Conservation (phyloP, 108 stramenopile species). For the Pseudonitzschia multiseries region DNA sequence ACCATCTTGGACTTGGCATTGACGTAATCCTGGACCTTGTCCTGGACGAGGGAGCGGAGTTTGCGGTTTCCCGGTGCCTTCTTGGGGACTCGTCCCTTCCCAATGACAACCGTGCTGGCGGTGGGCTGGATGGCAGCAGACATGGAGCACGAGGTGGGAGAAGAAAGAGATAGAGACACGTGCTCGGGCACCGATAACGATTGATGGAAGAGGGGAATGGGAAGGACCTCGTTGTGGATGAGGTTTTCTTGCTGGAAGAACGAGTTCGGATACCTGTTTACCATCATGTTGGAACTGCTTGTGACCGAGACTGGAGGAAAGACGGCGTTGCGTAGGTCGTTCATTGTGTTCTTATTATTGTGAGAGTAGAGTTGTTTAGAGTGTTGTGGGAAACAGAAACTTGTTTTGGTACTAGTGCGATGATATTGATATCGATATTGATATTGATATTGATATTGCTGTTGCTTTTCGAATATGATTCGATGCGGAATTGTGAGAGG, state of each 20-base stretch:
- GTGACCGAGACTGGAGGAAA: neutral
- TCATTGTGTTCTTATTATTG: neutral
- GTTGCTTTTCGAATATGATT: too few relatives aligned
- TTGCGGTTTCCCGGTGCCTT: constrained; percentile 16
- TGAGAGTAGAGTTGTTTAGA: too few relatives aligned
- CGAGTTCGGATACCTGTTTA: neutral
- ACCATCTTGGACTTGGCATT: constrained; percentile 1
- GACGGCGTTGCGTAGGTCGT: neutral
- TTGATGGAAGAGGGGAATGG: neutral
- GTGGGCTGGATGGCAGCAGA: neutral
- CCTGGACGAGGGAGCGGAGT: constrained; percentile 8
- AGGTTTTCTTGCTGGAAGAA: neutral
- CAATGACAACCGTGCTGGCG: constrained; percentile 19
- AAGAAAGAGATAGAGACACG: too few relatives aligned
- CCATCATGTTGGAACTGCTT: neutral
- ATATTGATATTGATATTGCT: too few relatives aligned
- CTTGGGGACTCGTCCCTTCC: constrained; percentile 18
- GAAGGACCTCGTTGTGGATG: neutral
- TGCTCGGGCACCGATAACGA: neutral
- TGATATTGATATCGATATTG: too few relatives aligned
- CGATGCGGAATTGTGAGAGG: too few relatives aligned
- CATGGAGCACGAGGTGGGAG: too few relatives aligned
- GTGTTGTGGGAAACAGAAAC: too few relatives aligned
- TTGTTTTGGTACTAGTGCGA: too few relatives aligned
- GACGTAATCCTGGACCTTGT: constrained; percentile 17